These are phyloP conservation scores for Dillenia turbinata DNA, from an alignment of 164 flowering plant genomes.

Conservation along the genomic window DNA sequence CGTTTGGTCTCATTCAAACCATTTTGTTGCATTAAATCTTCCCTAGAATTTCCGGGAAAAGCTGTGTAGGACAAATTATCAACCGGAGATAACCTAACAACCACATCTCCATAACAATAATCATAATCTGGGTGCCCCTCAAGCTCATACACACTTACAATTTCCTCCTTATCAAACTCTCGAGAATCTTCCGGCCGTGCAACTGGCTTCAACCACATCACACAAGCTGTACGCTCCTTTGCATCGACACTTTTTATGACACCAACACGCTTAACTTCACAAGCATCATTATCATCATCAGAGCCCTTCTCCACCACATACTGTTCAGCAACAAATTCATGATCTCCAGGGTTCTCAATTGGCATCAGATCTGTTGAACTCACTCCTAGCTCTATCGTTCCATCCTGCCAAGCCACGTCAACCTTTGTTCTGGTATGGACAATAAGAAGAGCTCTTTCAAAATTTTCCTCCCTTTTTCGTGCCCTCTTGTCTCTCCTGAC, in stretches of 20 bases:
- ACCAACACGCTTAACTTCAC: conserved; percentile 74
- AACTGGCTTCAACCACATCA: conserved; percentile 89
- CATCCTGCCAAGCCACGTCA: conserved; percentile 97
- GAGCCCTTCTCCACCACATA: conserved; percentile 90
- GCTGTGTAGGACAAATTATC: conserved; percentile 27
- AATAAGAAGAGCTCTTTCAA: conserved; percentile 77
- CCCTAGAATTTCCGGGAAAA: conserved; percentile 18
- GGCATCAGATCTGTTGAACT: conserved; percentile 70
- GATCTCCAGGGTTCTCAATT: conserved; percentile 87
- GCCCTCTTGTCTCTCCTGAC: conserved; percentile 70
- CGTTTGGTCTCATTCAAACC: conserved; percentile 17
- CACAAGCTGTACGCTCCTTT: conserved; percentile 83
- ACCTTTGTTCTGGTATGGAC: conserved; percentile 65
- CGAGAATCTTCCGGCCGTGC: conserved; percentile 78
- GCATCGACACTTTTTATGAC: conserved; percentile 93
- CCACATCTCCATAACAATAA: conserved; percentile 95
- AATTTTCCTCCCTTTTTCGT: conserved; percentile 70
- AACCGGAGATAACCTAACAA: conserved; percentile 76
- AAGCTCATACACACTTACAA: conserved; percentile 96
- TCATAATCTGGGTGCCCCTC: conserved; percentile 97
- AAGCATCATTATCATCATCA: conserved; percentile 53
- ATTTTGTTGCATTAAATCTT: conserved; percentile 21
- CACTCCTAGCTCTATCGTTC: conserved; percentile 41
- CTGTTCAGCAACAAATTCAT: conserved; percentile 92
- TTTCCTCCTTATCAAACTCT: conserved; percentile 87